Evolutionary conservation across 305 asterid species (phyloP), one percentile per base, ranked within the genome.

Genomic region (Lippia alba): DNA sequence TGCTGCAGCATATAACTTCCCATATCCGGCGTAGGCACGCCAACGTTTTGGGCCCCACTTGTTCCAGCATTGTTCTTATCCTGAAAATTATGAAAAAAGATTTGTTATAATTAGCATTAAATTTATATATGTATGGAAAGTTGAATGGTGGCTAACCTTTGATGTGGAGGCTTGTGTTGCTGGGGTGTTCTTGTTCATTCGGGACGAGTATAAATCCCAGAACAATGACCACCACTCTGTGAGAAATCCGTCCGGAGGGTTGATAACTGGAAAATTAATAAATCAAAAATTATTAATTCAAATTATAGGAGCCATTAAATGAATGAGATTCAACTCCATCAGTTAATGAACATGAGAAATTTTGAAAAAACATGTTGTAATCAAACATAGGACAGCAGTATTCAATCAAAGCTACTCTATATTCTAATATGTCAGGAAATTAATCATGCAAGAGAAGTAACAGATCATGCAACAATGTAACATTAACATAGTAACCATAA

Each of bases 211-310:
- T 6, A 58, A 8, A 5, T 86, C 85, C 85, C 84, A 83, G 33
- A 86, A 86, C 34, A 75, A 10, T 51, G 76, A 54, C 92, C 96
- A 85, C 91, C 96, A 89, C 12, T 77, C 87, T 0, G 59, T 11
- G n/a, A 86, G 76, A 64, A 84, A 81, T 53, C 87, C 86, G 34
- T 79, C 81, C 8, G 81, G 73, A 18, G 84, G 30, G 58, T 66
- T 54, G 51, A 83, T 30, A 7, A n/a, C 92, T 86, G 79, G 48
- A 55, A 49, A 69, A 32, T n/a, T 33, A 0, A 24, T 24, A 24
- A 24, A 24, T 24, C 30, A 24, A 24, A 54, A 30, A 20, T 19
- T 12, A 71, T 45, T 30, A 24, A 15, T 58, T 53, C 65, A 24
- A 66, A 53, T 24, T 6, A 24, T 24, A 16, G 58, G 14, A 51